Percentiles rank a stretch among this genome's conserved stretches.
Conservation (phyloP, 306 rosid genomes). For the Malus fusca region DNA sequence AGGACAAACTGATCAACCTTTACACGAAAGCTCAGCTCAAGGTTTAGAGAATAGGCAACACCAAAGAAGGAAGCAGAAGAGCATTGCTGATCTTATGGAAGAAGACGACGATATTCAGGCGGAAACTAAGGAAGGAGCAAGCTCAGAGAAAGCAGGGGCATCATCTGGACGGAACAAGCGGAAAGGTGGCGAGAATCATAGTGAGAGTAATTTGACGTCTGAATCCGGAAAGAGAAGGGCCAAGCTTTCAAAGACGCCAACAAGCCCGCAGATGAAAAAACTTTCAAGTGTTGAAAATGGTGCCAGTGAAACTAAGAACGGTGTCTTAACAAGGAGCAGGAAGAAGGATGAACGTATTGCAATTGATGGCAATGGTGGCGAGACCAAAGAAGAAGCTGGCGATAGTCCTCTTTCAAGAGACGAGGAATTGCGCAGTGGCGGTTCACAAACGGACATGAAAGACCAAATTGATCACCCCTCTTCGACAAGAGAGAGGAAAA, state of each 20-base stretch:
- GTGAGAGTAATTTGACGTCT: background rate
- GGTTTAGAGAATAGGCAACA: conserved; percentile 22
- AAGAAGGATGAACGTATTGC: conserved; percentile 18
- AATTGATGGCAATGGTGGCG: conserved; percentile 6
- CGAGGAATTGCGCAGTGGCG: background rate
- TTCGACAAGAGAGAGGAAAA: conserved; percentile 62
- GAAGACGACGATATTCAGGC: conserved; percentile 22
- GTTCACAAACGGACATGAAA: conserved; percentile 1
- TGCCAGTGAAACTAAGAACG: background rate
- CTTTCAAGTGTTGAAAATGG: conserved; percentile 11
- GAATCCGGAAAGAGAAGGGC: conserved; percentile 19
- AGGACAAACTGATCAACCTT: conserved; percentile 14
- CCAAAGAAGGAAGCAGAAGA: conserved; percentile 64
- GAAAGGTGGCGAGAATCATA: conserved; percentile 20
- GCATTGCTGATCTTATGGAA: conserved; percentile 65
- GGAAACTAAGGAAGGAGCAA: conserved; percentile 16
- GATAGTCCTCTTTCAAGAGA: background rate
- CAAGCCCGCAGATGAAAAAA: conserved; percentile 8
- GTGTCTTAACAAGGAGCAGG: conserved; percentile 5
- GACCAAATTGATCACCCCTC: conserved; percentile 24
- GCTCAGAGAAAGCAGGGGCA: conserved; percentile 12
- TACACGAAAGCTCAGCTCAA: background rate
- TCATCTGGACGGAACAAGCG: conserved; percentile 28
- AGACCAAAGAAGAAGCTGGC: conserved; percentile 11
- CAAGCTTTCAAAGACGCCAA: conserved; percentile 12